Evolutionary conservation across 2,329 filamentous ascomycete genomes (phyloP).

Genomic region (Trichoderma asperellum): DNA sequence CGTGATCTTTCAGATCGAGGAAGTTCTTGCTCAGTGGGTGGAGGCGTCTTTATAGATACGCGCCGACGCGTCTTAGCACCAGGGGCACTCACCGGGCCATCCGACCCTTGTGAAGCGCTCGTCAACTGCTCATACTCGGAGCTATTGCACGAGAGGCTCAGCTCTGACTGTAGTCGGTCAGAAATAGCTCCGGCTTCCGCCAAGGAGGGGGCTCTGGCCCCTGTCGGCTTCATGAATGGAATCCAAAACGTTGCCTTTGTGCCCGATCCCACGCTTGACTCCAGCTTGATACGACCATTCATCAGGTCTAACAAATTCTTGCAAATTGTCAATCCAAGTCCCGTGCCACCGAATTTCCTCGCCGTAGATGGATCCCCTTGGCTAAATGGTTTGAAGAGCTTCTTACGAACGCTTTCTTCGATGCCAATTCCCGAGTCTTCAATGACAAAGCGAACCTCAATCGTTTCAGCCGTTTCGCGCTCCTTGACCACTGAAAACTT

Average conservation of each 20-base stretch:
- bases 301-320: slow-evolving; percentile 81
- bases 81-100: slow-evolving; percentile 33
- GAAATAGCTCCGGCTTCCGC: slow-evolving; percentile 67
- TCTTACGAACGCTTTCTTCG: slow-evolving; percentile 72
- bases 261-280: slow-evolving; percentile 68
- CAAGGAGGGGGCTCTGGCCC: slow-evolving; percentile 51
- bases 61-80: slow-evolving; percentile 38
- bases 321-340: slow-evolving; percentile 76
- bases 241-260: slow-evolving; percentile 79
- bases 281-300: slow-evolving; percentile 72
- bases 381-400: slow-evolving; percentile 78
- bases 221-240: slow-evolving; percentile 72
- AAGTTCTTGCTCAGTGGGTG: slow-evolving; percentile 52
- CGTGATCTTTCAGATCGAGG: slow-evolving; percentile 61
- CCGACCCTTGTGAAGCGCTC: slow-evolving; percentile 45
- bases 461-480: slow-evolving; percentile 64
- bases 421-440: slow-evolving; percentile 83
- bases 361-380: slow-evolving; percentile 82
- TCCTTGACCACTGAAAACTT: slow-evolving; percentile 67
- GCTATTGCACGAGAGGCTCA: slow-evolving; percentile 68
- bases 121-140: slow-evolving; percentile 62
- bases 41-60: slow-evolving; percentile 43
- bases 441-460: slow-evolving; percentile 71
- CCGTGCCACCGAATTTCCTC: slow-evolving; percentile 77
- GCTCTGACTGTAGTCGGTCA: slow-evolving; percentile 66